phyloP scores from a whole-genome alignment of 306 rosid genomes.

The Astragalus glycyphyllos region DNA sequence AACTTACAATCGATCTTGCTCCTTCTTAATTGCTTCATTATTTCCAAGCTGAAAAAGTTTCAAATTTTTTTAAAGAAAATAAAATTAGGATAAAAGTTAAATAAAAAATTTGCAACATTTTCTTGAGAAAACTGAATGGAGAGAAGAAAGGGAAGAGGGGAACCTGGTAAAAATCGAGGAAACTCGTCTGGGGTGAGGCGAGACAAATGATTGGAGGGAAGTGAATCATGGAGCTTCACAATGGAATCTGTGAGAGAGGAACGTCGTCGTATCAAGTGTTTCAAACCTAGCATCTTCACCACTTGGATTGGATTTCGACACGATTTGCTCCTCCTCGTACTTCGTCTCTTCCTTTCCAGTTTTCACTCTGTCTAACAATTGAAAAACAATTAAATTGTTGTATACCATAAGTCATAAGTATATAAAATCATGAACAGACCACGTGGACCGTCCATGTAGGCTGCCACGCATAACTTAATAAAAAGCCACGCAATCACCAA shows the following conservation, averaged over 20 bases:
- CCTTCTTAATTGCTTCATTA: conserved; percentile 71
- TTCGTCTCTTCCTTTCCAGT: conserved; percentile 12
- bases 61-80: not conserved
- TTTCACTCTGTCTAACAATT: not conserved
- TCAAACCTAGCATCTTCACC: conserved; percentile 56
- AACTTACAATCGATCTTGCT: conserved; percentile 91
- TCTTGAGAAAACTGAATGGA: not conserved
- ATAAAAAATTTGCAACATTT: too few species aligned
- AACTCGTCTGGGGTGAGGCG: conserved; percentile 76
- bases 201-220: conserved; percentile 63
- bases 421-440: too few species aligned
- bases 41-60: conserved; percentile 61
- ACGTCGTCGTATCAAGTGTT: conserved; percentile 50
- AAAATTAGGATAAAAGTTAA: not conserved
- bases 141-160: too few species aligned
- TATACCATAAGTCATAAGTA: too few species aligned
- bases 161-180: conserved; percentile 83
- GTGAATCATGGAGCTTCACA: conserved; percentile 30
- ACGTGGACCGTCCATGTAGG: too few species aligned
- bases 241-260: conserved; percentile 48
- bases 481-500: too few species aligned
- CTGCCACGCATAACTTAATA: too few species aligned
- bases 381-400: too few species aligned
- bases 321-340: not conserved
- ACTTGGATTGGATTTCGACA: conserved; percentile 30